Base-by-base conservation (phyloP, 2,329 filamentous ascomycete species). In the Diaporthe helianthi region DNA sequence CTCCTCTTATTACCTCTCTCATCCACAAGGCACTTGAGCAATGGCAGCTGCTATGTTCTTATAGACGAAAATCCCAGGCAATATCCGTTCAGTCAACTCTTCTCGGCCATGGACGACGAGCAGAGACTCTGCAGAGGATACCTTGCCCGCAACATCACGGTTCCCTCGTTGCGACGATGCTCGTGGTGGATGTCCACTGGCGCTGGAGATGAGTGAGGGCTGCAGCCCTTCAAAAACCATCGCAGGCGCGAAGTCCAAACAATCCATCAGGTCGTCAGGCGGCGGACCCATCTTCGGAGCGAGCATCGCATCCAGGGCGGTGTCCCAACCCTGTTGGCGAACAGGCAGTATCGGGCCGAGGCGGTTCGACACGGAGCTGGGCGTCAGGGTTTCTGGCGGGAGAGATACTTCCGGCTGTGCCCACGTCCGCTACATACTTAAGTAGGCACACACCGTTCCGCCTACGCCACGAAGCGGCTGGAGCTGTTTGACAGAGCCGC, bases 1-100 rank as follows among this genome's bases (percentile, higher is more conserved):
- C 33, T 19, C 38, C 46, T 15, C 22, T 44, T 3, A 61, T 38
- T 4, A 38, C 29, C 24, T 61, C 55, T 15, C 55, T 61, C 38
- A 61, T 33, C 10, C 55, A 46, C 12, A 61, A 61, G 4, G 55
- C n/a, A n/a, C n/a, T n/a, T n/a, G n/a, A n/a, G n/a, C n/a, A n/a
- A n/a, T n/a, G n/a, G n/a, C n/a, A n/a, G n/a, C n/a, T n/a, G n/a
- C n/a, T n/a, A n/a, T 15, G 38, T 61, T 38, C 10, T 61, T 61
- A 15, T 38, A 22, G 3, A 61, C 31, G 17, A 61, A 61, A 19
- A 61, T 22, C 19, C 55, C 55, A 0, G 55, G 54, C 17, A 61
- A 26, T 3, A 61, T 61, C 6, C 55, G 26, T 13, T 61, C 38
- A 19, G 19, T 61, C 10, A 38, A 31, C 19, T 61, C 38, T 5